Evolutionary conservation across 352 stramenopile species (phyloP).

Genomic region (Globisporangium echinulatum): DNA sequence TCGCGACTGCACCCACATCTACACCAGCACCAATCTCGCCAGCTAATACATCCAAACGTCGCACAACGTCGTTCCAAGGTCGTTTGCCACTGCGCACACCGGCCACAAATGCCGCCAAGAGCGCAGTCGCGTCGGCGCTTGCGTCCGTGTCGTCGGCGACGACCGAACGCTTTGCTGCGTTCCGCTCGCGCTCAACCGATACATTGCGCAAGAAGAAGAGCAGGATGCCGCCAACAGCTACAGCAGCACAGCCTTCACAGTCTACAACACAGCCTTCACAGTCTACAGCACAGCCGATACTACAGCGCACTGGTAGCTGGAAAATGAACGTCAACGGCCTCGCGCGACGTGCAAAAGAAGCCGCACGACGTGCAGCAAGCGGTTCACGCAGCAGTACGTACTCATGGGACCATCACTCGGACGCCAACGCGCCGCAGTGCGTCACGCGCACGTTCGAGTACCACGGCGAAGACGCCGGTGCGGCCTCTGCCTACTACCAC

Average conservation of each 20-base stretch:
- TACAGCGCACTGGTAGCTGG: slow-evolving; percentile 12
- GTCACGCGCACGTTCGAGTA: slow-evolving; percentile 34
- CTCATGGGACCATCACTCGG: slow-evolving; percentile 4
- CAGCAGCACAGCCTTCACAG: neutral
- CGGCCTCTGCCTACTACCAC: slow-evolving; percentile 51
- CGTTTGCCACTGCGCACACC: slow-evolving; percentile 22
- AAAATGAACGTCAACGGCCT: slow-evolving; percentile 19
- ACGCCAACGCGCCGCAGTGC: slow-evolving; percentile 29
- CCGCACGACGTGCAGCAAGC: slow-evolving; percentile 1
- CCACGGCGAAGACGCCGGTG: slow-evolving; percentile 72
- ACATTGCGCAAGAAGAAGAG: slow-evolving; percentile 26
- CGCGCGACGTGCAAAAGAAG: slow-evolving; percentile 8
- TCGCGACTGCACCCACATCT: neutral
- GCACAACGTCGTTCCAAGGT: slow-evolving; percentile 46
- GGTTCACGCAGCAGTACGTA: slow-evolving; percentile 5
- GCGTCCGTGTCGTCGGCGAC: slow-evolving; percentile 30
- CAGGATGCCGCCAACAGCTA: neutral
- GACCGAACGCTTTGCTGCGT: slow-evolving; percentile 31
- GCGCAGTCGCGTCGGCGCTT: slow-evolving; percentile 34
- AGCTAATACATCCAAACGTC: slow-evolving; percentile 28
- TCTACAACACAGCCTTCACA: neutral
- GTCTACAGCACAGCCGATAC: neutral
- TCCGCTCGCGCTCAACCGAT: slow-evolving; percentile 31
- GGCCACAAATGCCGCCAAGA: slow-evolving; percentile 13
- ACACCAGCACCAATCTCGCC: slow-evolving; percentile 3